Percentiles rank a stretch among this genome's conserved stretches.
These are phyloP conservation scores for Vitis hybrid DNA, from an alignment of 177 flowering plant genomes.

Conservation along the genomic window DNA sequence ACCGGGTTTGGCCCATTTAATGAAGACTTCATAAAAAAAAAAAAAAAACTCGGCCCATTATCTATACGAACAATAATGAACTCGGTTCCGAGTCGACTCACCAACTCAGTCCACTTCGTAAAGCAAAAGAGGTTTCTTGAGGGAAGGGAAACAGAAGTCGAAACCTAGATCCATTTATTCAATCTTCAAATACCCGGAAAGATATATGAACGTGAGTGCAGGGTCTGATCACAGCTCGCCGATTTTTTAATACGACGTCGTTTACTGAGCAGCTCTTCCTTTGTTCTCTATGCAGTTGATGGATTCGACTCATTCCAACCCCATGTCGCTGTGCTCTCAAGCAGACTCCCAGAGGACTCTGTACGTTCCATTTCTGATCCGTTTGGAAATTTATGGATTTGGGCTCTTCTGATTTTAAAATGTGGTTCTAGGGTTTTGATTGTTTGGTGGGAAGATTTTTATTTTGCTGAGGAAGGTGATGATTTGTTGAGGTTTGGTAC, in stretches of 20 bases:
- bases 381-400: background rate
- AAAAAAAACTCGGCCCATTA: no score
- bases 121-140: no score
- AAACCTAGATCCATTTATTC: no score
- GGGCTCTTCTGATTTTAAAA: background rate
- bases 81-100: no score
- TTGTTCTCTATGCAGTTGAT: constrained; percentile 21
- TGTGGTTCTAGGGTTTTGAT: background rate
- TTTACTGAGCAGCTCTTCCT: background rate
- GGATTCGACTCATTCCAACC: constrained; percentile 18
- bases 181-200: no score
- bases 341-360: constrained; percentile 41
- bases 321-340: constrained; percentile 20
- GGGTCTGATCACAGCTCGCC: background rate
- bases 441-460: background rate
- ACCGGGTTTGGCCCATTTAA: no score
- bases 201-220: background rate
- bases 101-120: no score
- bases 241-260: background rate
- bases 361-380: constrained; percentile 21
- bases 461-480: background rate
- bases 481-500: background rate
- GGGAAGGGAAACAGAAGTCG: no score
- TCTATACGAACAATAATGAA: no score
- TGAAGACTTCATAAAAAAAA: no score